Evolutionary conservation across 2,329 filamentous ascomycete genomes (phyloP), one percentile per base, ranked within the genome.

Genomic region (Fusarium sp.): DNA sequence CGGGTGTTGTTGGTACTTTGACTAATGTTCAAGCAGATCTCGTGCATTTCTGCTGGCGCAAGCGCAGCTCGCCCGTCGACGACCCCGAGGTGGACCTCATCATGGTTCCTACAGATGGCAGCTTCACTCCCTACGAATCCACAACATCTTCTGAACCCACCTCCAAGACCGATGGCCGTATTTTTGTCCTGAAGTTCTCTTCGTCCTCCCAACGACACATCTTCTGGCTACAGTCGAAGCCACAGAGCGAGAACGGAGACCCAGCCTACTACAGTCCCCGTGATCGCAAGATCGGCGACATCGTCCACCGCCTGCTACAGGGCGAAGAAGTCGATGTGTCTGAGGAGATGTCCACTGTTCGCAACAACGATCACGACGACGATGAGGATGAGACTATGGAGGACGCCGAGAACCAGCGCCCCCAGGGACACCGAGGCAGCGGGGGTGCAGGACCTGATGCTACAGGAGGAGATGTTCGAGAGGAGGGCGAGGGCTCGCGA

Each of bases 11-110:
- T 43, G 45, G 9, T 46, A 40, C 50, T 27, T 30, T 59, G n/a
- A 30, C 52, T 71, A 34, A 71, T 25, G 24, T 22, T 30, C 14
- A 44, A 27, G n/a, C 71, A 94, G 92, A 98, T 55, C 88, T 99
- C 66, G 87, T 97, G 66, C 95, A 98, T 84, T 97, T 99, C 84
- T 98, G 95, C 88, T 99, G 97, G 97, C 92, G 95, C 72, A 90
- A 93, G 76, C 91, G 96, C 73, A 87, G 86, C 73, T 88, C 89
- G 63, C 85, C 90, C 24, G 82, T 93, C 72, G 88, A 92, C 69
- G 83, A 92, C 63, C 91, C 95, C 62, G 92, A 96, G 66, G 83
- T 97, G 69, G 95, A 99, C 79, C 88, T 99, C 40, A 89, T 98
- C 76, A 98, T 98, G 93, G 91, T 99, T 55, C 95, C 96, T 24